Evolutionary conservation across 2,329 filamentous ascomycete species (phyloP).

Genomic region (Diaporthe aspalathi): DNA sequence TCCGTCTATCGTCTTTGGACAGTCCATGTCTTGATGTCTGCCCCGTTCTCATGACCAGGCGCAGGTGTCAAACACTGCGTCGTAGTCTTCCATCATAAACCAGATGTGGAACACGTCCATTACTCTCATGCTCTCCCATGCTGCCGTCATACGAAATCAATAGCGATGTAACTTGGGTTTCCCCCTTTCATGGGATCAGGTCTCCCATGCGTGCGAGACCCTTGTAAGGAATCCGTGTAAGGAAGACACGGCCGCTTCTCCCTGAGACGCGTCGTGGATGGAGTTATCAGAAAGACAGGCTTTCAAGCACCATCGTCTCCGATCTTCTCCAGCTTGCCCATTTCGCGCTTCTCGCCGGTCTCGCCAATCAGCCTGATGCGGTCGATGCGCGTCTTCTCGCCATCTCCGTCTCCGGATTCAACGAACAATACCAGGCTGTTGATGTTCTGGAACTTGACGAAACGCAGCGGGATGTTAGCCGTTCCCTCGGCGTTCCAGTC

Average conservation of each 20-base stretch:
- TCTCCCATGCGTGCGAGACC: background rate
- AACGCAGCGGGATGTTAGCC: constrained; percentile 79
- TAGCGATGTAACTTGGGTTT: constrained; percentile 18
- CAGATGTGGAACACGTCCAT: background rate
- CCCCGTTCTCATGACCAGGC: background rate
- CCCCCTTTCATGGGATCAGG: background rate
- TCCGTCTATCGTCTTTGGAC: constrained; percentile 14
- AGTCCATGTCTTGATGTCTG: constrained; percentile 20
- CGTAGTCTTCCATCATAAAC: background rate
- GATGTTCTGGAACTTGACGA: constrained; percentile 98
- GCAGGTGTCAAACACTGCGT: background rate
- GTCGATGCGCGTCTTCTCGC: constrained; percentile 88
- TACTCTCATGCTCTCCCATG: background rate
- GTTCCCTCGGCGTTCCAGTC: constrained; percentile 89
- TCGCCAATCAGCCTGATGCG: constrained; percentile 86
- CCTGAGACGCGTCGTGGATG: constrained; percentile 9
- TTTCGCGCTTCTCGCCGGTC: constrained; percentile 88
- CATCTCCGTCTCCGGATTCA: constrained; percentile 83
- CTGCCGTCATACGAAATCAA: constrained; percentile 12
- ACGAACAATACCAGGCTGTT: constrained; percentile 89
- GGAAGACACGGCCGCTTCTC: background rate
- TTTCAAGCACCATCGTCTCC: constrained; percentile 77
- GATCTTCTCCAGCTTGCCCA: constrained; percentile 96
- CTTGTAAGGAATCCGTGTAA: background rate
- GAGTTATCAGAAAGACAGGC: background rate